Percentiles rank a stretch among this genome's conserved stretches.
Evolutionary conservation across 1,139 yeast genomes (phyloP).

Genomic region (Kodamaea plutei): DNA sequence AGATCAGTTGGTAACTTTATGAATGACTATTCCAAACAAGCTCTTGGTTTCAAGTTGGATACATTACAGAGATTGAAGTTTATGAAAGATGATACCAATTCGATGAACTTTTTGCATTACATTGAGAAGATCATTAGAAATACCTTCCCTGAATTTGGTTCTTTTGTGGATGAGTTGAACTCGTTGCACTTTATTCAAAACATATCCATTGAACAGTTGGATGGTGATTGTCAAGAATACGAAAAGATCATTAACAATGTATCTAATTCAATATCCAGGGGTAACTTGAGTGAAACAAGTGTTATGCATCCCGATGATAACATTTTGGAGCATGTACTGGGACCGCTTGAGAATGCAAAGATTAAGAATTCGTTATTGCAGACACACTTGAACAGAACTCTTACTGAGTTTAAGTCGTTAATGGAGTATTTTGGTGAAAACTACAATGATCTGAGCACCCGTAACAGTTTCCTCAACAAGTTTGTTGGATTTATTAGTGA

Average conservation of each 20-base stretch:
- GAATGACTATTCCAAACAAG: slow-evolving; percentile 81
- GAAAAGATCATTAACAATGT: slow-evolving; percentile 51
- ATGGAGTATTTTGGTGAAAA: slow-evolving; percentile 87
- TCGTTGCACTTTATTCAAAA: slow-evolving; percentile 63
- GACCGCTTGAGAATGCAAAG: slow-evolving; percentile 61
- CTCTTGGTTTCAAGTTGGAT: slow-evolving; percentile 77
- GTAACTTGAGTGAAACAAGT: slow-evolving; percentile 67
- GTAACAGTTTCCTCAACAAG: slow-evolving; percentile 36
- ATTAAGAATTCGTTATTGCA: slow-evolving; percentile 54
- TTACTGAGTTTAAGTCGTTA: slow-evolving; percentile 51
- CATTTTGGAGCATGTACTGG: slow-evolving; percentile 43
- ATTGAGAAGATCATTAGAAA: slow-evolving; percentile 76
- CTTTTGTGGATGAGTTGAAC: slow-evolving; percentile 71
- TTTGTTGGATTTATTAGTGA: slow-evolving; percentile 36
- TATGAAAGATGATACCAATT: slow-evolving; percentile 77
- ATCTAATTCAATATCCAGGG: slow-evolving; percentile 55
- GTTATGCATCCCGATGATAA: slow-evolving; percentile 76
- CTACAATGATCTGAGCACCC: slow-evolving; percentile 47
- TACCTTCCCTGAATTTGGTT: slow-evolving; percentile 72
- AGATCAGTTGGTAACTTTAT: slow-evolving; percentile 87
- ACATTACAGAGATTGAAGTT: slow-evolving; percentile 80
- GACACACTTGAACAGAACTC: slow-evolving; percentile 52
- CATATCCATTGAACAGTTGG: slow-evolving; percentile 71
- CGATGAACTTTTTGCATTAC: slow-evolving; percentile 80
- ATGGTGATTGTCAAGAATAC: slow-evolving; percentile 65